Percentiles rank a stretch among this genome's conserved stretches.
phyloP scores from a whole-genome alignment of 2,329 filamentous ascomycete species.

The Fonsecaea pedrosoi region DNA sequence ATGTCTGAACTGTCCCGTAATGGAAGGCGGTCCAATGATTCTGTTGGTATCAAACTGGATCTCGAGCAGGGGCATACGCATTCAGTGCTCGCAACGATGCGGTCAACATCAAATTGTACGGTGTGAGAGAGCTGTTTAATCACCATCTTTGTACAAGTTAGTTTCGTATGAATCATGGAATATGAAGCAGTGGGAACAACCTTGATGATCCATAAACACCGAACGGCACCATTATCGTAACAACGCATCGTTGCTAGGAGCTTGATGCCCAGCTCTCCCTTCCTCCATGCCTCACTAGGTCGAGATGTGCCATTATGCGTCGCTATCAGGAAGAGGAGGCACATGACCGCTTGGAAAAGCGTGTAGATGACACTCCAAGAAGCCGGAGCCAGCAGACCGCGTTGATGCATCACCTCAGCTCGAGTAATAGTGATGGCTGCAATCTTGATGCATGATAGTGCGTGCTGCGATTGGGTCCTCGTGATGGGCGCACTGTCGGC shows the following conservation, averaged over 20 bases:
- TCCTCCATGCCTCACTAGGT: conserved; percentile 39
- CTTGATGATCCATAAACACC: conserved; percentile 32
- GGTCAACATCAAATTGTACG: conserved; percentile 38
- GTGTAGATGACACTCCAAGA: conserved; percentile 37
- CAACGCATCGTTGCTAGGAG: conserved; percentile 33
- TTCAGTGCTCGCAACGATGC: conserved; percentile 31
- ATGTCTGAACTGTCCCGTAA: conserved; percentile 13
- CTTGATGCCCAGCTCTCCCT: conserved; percentile 32
- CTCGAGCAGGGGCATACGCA: conserved; percentile 25
- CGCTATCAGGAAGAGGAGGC: conserved; percentile 37
- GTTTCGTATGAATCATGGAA: not conserved
- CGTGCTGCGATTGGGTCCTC: conserved; percentile 58
- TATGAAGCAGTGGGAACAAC: not conserved
- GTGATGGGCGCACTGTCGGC: conserved; percentile 72
- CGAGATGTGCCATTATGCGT: conserved; percentile 37
- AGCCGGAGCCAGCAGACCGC: conserved; percentile 23
- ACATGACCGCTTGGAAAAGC: conserved; percentile 36
- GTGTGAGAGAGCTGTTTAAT: conserved; percentile 37
- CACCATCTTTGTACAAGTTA: conserved; percentile 26
- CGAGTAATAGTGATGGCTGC: conserved; percentile 33
- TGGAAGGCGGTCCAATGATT: conserved; percentile 15
- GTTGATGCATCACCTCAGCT: conserved; percentile 32
- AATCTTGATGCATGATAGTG: conserved; percentile 37
- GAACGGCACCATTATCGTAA: conserved; percentile 29
- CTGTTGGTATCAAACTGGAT: conserved; percentile 13